A percentile compares a stretch with the other conserved stretches of the same genome.
Evolutionary conservation across 306 rosid species (phyloP).

Genomic region (Quercus glauca): DNA sequence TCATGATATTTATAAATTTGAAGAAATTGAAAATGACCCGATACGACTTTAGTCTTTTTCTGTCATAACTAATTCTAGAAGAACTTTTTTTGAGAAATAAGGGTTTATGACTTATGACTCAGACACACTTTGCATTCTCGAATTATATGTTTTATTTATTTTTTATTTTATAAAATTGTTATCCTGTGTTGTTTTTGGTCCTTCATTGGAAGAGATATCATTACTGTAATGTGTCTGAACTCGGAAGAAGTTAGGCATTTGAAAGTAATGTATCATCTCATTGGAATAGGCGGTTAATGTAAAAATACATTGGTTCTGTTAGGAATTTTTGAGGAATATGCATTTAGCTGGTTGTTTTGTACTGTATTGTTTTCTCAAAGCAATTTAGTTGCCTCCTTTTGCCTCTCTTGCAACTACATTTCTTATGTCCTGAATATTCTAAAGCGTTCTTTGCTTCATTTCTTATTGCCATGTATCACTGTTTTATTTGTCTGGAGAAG

Average conservation of each 20-base stretch:
- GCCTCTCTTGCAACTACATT: conserved; percentile 1
- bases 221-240: background rate
- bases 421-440: background rate
- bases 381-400: background rate
- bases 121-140: background rate
- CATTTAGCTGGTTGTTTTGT: background rate
- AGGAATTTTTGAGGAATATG: background rate
- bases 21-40: background rate
- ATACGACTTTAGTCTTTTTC: background rate
- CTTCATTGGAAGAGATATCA: background rate
- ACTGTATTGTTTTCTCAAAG: conserved; percentile 3
- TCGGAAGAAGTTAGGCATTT: background rate
- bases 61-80: conserved; percentile 1
- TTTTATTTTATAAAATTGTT: background rate
- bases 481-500: background rate
- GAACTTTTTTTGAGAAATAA: background rate
- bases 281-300: background rate
- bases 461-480: background rate
- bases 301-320: background rate
- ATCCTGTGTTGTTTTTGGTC: background rate
- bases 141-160: background rate
- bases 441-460: background rate
- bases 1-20: background rate
- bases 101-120: conserved; percentile 1
- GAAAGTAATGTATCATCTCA: background rate